Evolutionary conservation across 192 early-diverging fungal species (phyloP), one percentile per base, ranked within the genome.

Genomic region (Backusella westeae): DNA sequence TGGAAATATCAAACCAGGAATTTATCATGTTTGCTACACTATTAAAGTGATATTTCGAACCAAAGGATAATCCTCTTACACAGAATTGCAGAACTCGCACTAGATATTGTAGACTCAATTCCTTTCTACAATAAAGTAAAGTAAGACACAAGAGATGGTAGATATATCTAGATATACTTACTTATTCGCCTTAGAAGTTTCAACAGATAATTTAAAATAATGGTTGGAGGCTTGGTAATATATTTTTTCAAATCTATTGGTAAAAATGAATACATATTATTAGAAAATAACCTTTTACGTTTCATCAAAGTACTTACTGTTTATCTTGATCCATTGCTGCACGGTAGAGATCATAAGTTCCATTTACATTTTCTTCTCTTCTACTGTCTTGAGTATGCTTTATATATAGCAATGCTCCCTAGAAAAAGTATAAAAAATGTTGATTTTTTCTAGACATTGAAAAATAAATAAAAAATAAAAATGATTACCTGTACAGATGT

Each of bases 1-100:
- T 94, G n/a, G 53, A 56, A 75, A 93, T 81, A 41, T 94, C 91
- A 12, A 98, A 80, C 95, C 95, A 98, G 6, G 94, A 80, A 0
- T 95, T 97, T 71, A 98, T 79, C 17, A 98, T 81, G 6, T 93
- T 84, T 8, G 97, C 95, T 75, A 98, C 75, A 6, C 93, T 92
- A 76, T 96, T 91, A 79, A 94, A 96, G 44, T 96, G 88, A 69
- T 93, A 97, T 52, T 90, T 87, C 3, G 91, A 86, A 10, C 97
- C 94, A 38, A 83, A 79, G 35, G 85, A 78, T 12, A 98, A 75
- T 0, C 95, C 78, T 46, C 77, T 80, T n/a, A 9, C 8, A 21
- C n/a, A 56, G 21, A 56, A 56, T 56, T 23, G 53, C 8, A 56
- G n/a, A 10, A 56, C 53, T 21, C 53, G 21, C n/a, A 56, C 19